Percentiles rank a stretch among this genome's conserved stretches.
Conservation (phyloP, 768 basidiomycete species). For the Leccinum aurantiacum region DNA sequence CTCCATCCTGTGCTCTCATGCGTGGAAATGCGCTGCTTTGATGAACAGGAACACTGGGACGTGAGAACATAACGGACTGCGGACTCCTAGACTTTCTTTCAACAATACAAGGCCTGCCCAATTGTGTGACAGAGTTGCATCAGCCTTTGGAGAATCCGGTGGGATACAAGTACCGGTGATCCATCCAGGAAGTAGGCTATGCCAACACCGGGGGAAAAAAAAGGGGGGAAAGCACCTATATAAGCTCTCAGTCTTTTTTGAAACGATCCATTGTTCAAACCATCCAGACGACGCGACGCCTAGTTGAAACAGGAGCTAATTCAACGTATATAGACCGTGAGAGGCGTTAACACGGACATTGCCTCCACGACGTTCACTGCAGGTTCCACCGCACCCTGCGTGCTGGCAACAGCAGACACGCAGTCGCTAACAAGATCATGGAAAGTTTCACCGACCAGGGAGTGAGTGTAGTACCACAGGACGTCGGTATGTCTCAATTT, state of each 20-base stretch:
- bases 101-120: not conserved
- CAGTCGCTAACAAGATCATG: constrained; percentile 25
- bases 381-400: constrained; percentile 18
- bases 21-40: not conserved
- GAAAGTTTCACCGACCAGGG: constrained; percentile 28
- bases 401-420: constrained; percentile 23
- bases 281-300: not conserved
- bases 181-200: constrained; percentile 2
- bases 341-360: constrained; percentile 22
- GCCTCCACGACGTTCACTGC: constrained; percentile 22
- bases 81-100: not conserved
- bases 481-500: constrained; percentile 44
- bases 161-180: not conserved
- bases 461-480: constrained; percentile 45
- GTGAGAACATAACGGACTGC: not conserved
- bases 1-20: not conserved
- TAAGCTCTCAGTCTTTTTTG: not conserved
- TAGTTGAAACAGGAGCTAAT: constrained; percentile 18
- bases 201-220: not conserved
- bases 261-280: not conserved
- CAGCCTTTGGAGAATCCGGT: constrained; percentile 2
- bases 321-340: constrained; percentile 28
- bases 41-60: not conserved
- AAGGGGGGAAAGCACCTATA: not conserved
- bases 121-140: not conserved